Conservation (phyloP, 1,139 yeast species). For the Keqinozyma sinolaborantium region DNA sequence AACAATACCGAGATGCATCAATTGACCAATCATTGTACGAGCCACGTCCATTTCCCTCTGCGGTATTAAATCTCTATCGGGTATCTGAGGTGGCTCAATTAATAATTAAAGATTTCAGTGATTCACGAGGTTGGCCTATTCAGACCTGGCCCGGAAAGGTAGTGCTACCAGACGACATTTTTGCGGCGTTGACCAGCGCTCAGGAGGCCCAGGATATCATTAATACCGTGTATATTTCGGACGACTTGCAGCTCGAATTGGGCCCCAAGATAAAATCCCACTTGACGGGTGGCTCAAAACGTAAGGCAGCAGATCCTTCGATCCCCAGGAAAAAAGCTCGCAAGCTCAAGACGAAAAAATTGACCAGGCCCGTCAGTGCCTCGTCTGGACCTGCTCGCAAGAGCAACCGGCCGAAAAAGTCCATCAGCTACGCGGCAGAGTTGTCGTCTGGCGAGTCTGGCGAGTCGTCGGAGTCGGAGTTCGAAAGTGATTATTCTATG, state of each 20-base stretch:
- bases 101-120: constrained; percentile 56
- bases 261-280: constrained; percentile 21
- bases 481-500: constrained; percentile 1
- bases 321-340: constrained; percentile 4
- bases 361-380: constrained; percentile 2
- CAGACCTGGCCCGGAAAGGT: constrained; percentile 82
- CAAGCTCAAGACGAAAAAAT: constrained; percentile 3
- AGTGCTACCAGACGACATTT: constrained; percentile 63
- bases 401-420: constrained; percentile 37
- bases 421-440: constrained; percentile 38
- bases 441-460: neutral
- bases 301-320: constrained; percentile 5
- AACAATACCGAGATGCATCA: constrained; percentile 67
- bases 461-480: constrained; percentile 1
- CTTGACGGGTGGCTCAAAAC: constrained; percentile 14
- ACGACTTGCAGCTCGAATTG: constrained; percentile 29
- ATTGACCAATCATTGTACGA: constrained; percentile 35
- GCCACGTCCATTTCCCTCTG: constrained; percentile 18
- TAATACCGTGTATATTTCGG: constrained; percentile 49
- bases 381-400: constrained; percentile 31
- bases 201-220: constrained; percentile 44
- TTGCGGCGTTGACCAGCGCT: constrained; percentile 48
- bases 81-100: constrained; percentile 75
- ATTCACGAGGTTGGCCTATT: constrained; percentile 61
- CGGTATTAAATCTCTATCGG: constrained; percentile 49